Conservation (phyloP, 2,329 filamentous ascomycete genomes). For the Trichoderma atroviride region DNA sequence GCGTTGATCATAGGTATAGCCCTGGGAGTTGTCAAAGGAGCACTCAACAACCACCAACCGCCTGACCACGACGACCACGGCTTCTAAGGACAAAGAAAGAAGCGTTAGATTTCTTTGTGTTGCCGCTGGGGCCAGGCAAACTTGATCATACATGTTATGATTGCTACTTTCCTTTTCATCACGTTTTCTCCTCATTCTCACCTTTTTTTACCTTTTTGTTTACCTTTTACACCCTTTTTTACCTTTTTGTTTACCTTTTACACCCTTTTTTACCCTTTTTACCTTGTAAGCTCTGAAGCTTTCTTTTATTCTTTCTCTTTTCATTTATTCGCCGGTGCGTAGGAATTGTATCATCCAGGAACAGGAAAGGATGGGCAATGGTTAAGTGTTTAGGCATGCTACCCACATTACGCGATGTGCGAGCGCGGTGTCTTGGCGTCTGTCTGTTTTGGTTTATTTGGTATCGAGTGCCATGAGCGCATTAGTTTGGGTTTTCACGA, state of each 20-base stretch:
- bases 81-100: background rate
- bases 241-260: no score
- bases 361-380: background rate
- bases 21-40: conserved; percentile 33
- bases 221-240: background rate
- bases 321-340: background rate
- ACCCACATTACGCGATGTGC: conserved; percentile 2
- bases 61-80: background rate
- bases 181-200: background rate
- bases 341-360: background rate
- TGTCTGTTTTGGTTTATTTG: background rate
- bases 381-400: background rate
- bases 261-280: background rate
- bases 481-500: background rate
- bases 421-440: conserved; percentile 17
- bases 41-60: conserved; percentile 9
- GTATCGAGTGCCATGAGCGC: background rate
- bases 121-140: background rate
- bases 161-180: background rate
- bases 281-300: background rate
- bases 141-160: background rate
- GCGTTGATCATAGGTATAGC: conserved; percentile 35
- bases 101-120: background rate
- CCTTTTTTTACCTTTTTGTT: no score
- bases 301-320: background rate